Evolutionary conservation across 225 moss, liverwort and hornwort species (phyloP).

Genomic region (Bryum argenteum): DNA sequence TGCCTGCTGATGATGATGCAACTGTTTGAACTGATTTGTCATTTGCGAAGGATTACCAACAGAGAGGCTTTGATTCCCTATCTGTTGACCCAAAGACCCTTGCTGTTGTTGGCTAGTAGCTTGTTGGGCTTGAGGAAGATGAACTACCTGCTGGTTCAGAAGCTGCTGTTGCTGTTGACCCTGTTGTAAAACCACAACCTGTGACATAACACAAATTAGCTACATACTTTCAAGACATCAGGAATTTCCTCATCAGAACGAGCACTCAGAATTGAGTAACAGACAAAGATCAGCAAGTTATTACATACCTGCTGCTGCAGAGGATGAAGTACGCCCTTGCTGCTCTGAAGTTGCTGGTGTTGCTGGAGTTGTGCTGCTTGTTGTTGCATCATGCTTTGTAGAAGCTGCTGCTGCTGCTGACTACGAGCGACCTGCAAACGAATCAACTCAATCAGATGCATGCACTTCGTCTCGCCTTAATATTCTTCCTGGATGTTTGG

Average conservation of each 20-base stretch:
- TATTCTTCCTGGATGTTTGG: neutral
- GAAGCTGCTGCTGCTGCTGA: constrained; percentile 64
- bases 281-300: neutral
- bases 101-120: constrained; percentile 48
- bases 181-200: constrained; percentile 69
- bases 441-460: neutral
- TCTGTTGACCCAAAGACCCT: constrained; percentile 38
- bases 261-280: neutral
- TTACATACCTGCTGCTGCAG: constrained; percentile 52
- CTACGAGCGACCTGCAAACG: constrained; percentile 45
- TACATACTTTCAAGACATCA: neutral
- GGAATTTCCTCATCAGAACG: neutral
- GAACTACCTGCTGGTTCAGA: constrained; percentile 50
- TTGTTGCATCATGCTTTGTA: constrained; percentile 56
- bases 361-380: constrained; percentile 56
- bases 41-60: constrained; percentile 45
- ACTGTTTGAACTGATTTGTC: constrained; percentile 50
- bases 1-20: constrained; percentile 55
- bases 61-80: constrained; percentile 40
- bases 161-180: constrained; percentile 55
- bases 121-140: constrained; percentile 58
- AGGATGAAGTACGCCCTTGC: constrained; percentile 53
- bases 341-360: constrained; percentile 59
- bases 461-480: too few species aligned
- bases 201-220: constrained; percentile 23